A percentile compares a stretch with the other conserved stretches of the same genome.
Evolutionary conservation across 805 yeast species (phyloP).

Genomic region (Huiozyma naganishii): DNA sequence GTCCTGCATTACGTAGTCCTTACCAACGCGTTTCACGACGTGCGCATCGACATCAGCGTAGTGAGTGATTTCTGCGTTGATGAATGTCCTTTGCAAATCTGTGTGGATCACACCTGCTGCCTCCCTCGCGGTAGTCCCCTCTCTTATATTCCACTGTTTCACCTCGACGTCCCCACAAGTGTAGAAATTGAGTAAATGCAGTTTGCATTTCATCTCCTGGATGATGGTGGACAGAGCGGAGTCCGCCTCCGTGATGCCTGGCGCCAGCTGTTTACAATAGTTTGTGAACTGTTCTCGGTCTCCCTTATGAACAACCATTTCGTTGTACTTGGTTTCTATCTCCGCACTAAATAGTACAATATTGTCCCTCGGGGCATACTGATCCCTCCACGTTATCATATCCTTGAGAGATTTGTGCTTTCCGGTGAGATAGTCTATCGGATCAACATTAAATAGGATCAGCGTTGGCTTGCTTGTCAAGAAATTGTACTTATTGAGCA

Average conservation of each 20-base stretch:
- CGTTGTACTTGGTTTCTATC: slow-evolving; percentile 32
- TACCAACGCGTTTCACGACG: slow-evolving; percentile 37
- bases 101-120: slow-evolving; percentile 89
- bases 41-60: slow-evolving; percentile 37
- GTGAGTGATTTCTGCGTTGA: slow-evolving; percentile 65
- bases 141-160: slow-evolving; percentile 79
- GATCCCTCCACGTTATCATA: slow-evolving; percentile 54
- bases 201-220: slow-evolving; percentile 50
- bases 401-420: slow-evolving; percentile 36
- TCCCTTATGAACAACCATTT: slow-evolving; percentile 17
- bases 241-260: slow-evolving; percentile 15
- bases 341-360: slow-evolving; percentile 60
- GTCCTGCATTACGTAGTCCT: slow-evolving; percentile 64
- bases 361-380: slow-evolving; percentile 43
- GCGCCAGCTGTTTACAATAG: slow-evolving; percentile 4
- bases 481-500: slow-evolving; percentile 60
- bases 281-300: neutral
- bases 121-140: slow-evolving; percentile 69
- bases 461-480: slow-evolving; percentile 86
- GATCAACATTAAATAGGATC: slow-evolving; percentile 61
- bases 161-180: slow-evolving; percentile 83
- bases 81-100: slow-evolving; percentile 71
- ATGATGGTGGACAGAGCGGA: slow-evolving; percentile 58
- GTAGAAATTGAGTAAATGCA: slow-evolving; percentile 70
- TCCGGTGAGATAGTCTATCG: slow-evolving; percentile 44